phyloP scores from a whole-genome alignment of 441 rosid genomes.

The Populus hybrid region DNA sequence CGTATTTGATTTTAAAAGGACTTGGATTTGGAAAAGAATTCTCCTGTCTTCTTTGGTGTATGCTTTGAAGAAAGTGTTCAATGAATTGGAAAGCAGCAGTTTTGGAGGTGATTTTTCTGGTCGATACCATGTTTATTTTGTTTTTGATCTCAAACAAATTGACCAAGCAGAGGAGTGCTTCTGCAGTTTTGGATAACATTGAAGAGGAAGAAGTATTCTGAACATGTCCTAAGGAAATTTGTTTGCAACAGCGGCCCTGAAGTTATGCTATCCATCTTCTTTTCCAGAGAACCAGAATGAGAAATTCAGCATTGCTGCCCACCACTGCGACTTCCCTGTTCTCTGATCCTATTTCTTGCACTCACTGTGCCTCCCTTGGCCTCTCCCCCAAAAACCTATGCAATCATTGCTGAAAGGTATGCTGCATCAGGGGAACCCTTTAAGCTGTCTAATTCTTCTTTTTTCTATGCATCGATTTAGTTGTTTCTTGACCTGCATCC shows the following conservation, averaged over 20 bases:
- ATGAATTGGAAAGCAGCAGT: not conserved
- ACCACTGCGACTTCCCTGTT: constrained; percentile 53
- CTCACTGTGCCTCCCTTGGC: constrained; percentile 65
- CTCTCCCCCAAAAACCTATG: constrained; percentile 59
- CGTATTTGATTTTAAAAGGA: not conserved
- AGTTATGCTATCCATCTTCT: not conserved
- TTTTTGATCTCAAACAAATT: not conserved
- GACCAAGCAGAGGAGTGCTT: not conserved
- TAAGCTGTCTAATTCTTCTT: too few species aligned
- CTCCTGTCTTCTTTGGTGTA: not conserved
- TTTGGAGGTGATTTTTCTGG: not conserved
- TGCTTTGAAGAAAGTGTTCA: not conserved
- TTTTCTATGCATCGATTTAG: too few species aligned
- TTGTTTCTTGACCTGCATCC: too few species aligned
- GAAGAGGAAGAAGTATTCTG: not conserved
- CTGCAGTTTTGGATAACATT: not conserved
- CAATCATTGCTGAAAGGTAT: constrained; percentile 73
- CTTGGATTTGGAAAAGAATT: not conserved
- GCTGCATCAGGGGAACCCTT: too few species aligned
- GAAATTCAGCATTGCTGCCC: constrained; percentile 46
- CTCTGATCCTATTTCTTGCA: constrained; percentile 54
- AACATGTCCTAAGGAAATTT: not conserved
- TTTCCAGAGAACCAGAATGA: not conserved
- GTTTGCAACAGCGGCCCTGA: not conserved
- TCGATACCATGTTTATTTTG: not conserved